Percentiles rank a stretch among this genome's conserved stretches.
Evolutionary conservation across 176 grass and related monocot species (phyloP).

Genomic region (Aegilops umbellulata): DNA sequence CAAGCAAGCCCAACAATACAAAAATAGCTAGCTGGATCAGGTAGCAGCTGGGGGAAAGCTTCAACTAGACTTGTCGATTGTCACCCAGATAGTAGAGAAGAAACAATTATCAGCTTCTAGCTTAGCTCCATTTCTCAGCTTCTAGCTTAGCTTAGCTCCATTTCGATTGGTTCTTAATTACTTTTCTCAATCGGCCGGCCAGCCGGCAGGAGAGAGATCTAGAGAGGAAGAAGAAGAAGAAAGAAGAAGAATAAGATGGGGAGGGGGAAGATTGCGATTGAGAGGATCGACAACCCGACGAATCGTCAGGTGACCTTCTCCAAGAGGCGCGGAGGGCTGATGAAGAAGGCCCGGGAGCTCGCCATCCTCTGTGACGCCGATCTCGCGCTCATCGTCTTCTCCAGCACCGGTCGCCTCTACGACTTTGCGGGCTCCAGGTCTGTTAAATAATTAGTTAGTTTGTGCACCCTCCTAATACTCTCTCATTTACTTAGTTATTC

Average conservation of each 20-base stretch:
- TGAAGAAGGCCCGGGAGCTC: conserved; percentile 33
- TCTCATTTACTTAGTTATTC: background rate
- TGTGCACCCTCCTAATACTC: background rate
- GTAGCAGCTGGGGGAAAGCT: background rate
- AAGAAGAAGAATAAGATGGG: background rate
- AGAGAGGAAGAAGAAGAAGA: background rate
- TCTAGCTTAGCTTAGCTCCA: background rate
- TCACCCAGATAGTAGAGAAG: background rate
- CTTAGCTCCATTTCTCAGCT: background rate
- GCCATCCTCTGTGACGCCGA: conserved; percentile 23
- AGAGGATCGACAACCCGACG: conserved; percentile 28
- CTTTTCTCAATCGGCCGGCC: background rate
- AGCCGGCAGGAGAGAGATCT: background rate
- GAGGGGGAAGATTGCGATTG: conserved; percentile 25
- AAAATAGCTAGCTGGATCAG: background rate
- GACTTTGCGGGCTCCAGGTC: conserved; percentile 22
- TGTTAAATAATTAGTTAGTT: background rate
- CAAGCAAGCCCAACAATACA: background rate
- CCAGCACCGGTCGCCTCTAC: conserved; percentile 26
- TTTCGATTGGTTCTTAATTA: background rate
- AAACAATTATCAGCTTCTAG: background rate
- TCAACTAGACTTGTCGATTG: background rate
- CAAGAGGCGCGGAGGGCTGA: conserved; percentile 30
- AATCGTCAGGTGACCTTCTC: conserved; percentile 34
- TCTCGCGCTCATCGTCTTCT: conserved; percentile 29